Evolutionary conservation across 768 basidiomycete species (phyloP).

Genomic region (Podaxis rugospora): DNA sequence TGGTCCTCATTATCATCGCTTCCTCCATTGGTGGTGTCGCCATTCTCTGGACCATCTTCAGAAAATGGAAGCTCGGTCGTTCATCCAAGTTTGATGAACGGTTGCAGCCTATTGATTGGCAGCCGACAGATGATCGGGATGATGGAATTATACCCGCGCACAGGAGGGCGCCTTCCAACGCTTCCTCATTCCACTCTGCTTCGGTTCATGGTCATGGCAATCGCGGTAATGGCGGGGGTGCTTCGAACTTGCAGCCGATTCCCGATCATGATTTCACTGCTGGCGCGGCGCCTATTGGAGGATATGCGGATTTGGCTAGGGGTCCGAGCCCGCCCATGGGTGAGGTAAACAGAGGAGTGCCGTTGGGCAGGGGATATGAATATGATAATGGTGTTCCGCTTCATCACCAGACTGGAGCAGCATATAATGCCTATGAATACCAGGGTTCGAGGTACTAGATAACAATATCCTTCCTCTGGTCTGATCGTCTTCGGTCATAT

Average conservation of each 20-base stretch:
- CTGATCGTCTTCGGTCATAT: constrained; percentile 5
- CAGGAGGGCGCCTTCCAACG: constrained; percentile 50
- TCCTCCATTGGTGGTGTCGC: constrained; percentile 62
- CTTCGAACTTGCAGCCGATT: constrained; percentile 21
- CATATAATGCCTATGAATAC: constrained; percentile 32
- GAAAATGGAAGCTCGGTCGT: constrained; percentile 87
- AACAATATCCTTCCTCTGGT: neutral
- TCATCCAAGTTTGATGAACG: constrained; percentile 80
- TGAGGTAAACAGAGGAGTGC: constrained; percentile 7
- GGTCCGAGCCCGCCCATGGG: constrained; percentile 68
- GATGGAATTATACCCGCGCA: constrained; percentile 45
- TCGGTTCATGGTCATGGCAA: constrained; percentile 30
- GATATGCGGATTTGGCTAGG: constrained; percentile 79
- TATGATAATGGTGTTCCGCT: constrained; percentile 59
- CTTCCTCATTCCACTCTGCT: constrained; percentile 70
- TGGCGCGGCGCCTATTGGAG: constrained; percentile 61
- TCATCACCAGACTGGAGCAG: constrained; percentile 50
- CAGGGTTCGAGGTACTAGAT: constrained; percentile 19
- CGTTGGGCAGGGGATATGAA: constrained; percentile 16
- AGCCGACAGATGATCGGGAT: constrained; percentile 50
- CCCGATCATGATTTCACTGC: constrained; percentile 80
- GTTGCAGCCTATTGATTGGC: constrained; percentile 87
- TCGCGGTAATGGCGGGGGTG: constrained; percentile 3
- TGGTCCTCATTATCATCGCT: constrained; percentile 66
- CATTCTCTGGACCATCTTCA: constrained; percentile 85